Conservation (phyloP, 495 filamentous ascomycete species). For the Viridothelium virens region DNA sequence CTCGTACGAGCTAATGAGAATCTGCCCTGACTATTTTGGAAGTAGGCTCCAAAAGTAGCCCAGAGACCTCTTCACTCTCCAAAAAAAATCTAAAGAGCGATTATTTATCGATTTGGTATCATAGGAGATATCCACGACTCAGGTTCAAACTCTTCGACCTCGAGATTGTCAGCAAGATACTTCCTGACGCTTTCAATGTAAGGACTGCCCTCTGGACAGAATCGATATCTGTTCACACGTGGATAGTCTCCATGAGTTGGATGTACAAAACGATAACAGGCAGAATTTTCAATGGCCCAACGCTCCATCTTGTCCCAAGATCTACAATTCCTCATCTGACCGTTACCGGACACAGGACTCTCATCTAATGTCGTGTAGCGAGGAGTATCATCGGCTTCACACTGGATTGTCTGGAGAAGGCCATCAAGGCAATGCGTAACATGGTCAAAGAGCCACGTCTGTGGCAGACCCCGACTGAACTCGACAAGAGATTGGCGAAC, state of each 20-base stretch:
- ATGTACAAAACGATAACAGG: background rate
- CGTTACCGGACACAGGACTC: background rate
- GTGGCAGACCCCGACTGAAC: background rate
- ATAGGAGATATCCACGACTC: background rate
- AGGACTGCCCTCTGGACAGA: background rate
- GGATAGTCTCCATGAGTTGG: background rate
- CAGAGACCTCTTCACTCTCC: background rate
- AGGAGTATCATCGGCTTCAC: conserved; percentile 18
- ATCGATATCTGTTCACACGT: background rate
- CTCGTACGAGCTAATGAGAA: background rate
- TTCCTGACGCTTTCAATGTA: background rate
- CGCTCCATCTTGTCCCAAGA: conserved; percentile 1
- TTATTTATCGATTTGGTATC: background rate
- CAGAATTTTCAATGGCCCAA: background rate
- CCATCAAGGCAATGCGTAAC: conserved; percentile 19
- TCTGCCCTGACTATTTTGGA: background rate
- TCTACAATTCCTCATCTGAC: background rate
- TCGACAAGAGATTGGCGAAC: background rate
- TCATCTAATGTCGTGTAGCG: background rate
- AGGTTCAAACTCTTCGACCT: background rate
- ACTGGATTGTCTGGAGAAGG: conserved; percentile 18
- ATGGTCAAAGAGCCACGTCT: background rate
- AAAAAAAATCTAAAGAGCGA: background rate
- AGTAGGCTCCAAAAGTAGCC: background rate
- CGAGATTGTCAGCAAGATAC: background rate